phyloP scores from a whole-genome alignment of 768 basidiomycete genomes.

The Dioszegia hungarica region DNA sequence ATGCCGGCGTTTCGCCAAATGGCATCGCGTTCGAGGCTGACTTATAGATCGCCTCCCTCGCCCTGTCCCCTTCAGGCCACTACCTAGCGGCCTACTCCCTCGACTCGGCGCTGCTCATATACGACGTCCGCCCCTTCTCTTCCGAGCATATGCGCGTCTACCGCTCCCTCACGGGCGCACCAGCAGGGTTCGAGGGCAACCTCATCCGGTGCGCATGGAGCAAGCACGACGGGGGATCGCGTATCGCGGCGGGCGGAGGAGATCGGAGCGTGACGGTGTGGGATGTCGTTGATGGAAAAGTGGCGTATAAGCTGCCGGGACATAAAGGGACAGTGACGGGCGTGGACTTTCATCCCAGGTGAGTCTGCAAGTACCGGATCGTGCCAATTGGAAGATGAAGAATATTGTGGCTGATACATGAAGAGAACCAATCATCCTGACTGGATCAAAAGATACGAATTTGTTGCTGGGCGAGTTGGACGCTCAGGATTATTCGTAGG shows the following conservation, averaged over 20 bases:
- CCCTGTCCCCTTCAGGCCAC: constrained; percentile 80
- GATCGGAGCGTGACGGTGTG: constrained; percentile 52
- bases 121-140: constrained; percentile 91
- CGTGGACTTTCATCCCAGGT: constrained; percentile 97
- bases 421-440: constrained; percentile 63
- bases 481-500: constrained; percentile 35
- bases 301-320: constrained; percentile 63
- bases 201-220: constrained; percentile 84
- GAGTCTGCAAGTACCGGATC: constrained; percentile 45
- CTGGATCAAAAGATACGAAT: constrained; percentile 85
- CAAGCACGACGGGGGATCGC: constrained; percentile 51
- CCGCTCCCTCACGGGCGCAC: constrained; percentile 68
- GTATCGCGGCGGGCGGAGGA: constrained; percentile 52
- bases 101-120: constrained; percentile 80
- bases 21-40: too few relatives aligned
- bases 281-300: constrained; percentile 46
- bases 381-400: too few relatives aligned
- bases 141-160: constrained; percentile 76
- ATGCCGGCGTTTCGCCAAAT: too few relatives aligned
- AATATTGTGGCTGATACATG: not conserved
- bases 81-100: constrained; percentile 86
- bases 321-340: constrained; percentile 93
- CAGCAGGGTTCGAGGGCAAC: constrained; percentile 89
- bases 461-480: constrained; percentile 91
- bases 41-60: constrained; percentile 68